Conservation (phyloP, 1,284 basidiomycete species). For the Austropuccinia psidii region DNA sequence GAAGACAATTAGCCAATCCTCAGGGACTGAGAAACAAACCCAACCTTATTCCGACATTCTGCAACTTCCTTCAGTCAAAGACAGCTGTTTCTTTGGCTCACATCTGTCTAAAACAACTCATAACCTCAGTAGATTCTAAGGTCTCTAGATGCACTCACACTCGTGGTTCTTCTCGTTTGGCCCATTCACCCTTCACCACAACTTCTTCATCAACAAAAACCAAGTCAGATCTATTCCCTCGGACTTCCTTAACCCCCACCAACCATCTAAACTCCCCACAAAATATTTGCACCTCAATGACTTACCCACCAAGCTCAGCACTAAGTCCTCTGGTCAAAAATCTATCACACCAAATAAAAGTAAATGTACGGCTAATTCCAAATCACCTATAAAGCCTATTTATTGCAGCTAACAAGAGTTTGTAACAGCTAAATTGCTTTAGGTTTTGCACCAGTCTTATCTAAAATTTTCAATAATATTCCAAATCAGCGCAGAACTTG, state of each 20-base stretch:
- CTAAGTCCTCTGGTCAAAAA: no score
- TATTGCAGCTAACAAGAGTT: no score
- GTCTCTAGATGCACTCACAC: not conserved
- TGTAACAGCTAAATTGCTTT: no score
- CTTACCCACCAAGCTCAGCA: no score
- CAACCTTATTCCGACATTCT: no score
- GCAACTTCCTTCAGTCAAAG: not conserved
- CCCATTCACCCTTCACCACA: not conserved
- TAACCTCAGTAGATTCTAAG: not conserved
- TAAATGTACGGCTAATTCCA: no score
- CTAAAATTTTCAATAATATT: no score
- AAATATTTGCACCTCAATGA: not conserved
- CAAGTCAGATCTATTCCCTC: not conserved
- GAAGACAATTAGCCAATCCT: no score
- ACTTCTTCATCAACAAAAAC: not conserved
- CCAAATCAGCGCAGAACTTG: no score
- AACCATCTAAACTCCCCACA: not conserved
- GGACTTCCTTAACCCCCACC: not conserved
- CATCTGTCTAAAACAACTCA: not conserved
- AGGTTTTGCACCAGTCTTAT: no score
- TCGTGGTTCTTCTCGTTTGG: conserved; percentile 28
- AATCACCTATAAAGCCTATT: no score
- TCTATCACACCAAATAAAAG: no score
- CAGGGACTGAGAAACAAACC: not conserved
- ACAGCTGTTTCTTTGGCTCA: not conserved